Evolutionary conservation across 192 early-diverging fungal genomes (phyloP).

Genomic region (Diversispora eburnea): DNA sequence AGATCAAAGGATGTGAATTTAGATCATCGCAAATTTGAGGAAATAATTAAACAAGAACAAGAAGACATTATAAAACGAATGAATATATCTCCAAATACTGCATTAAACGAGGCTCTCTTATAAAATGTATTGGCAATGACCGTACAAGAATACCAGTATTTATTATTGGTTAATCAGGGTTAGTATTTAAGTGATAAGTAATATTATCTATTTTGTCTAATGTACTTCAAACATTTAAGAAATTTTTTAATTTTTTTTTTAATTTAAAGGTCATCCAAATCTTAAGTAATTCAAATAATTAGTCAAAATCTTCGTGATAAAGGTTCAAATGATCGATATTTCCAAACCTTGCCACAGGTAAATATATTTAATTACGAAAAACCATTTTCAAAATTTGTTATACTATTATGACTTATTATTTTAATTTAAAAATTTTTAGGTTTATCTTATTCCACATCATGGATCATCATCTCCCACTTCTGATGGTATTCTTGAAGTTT

Average conservation of each 20-base stretch:
- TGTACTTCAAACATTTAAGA: neutral
- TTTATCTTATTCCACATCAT: conserved; percentile 29
- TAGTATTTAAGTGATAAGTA: neutral
- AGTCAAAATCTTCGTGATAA: conserved; percentile 23
- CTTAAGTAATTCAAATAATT: conserved; percentile 18
- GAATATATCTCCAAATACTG: conserved; percentile 6
- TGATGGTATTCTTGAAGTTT: conserved; percentile 30
- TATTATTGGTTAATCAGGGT: conserved; percentile 29
- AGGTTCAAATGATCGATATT: conserved; percentile 25
- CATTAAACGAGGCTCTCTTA: conserved; percentile 21
- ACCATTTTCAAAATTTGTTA: neutral
- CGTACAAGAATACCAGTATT: conserved; percentile 28
- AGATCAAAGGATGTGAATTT: neutral
- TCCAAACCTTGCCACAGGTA: conserved; percentile 21
- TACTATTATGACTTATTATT: neutral
- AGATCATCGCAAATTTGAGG: neutral
- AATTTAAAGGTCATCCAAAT: conserved; percentile 21
- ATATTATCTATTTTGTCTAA: no score
- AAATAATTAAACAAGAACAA: conserved; percentile 23
- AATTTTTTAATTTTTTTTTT: neutral
- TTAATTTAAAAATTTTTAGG: conserved; percentile 4
- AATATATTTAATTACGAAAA: neutral
- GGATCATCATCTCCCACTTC: conserved; percentile 30
- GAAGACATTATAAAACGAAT: conserved; percentile 26
- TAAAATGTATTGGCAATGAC: conserved; percentile 27